Evolutionary conservation across 129 eudicot genomes (phyloP).

Genomic region (Oenanthe sinensis): DNA sequence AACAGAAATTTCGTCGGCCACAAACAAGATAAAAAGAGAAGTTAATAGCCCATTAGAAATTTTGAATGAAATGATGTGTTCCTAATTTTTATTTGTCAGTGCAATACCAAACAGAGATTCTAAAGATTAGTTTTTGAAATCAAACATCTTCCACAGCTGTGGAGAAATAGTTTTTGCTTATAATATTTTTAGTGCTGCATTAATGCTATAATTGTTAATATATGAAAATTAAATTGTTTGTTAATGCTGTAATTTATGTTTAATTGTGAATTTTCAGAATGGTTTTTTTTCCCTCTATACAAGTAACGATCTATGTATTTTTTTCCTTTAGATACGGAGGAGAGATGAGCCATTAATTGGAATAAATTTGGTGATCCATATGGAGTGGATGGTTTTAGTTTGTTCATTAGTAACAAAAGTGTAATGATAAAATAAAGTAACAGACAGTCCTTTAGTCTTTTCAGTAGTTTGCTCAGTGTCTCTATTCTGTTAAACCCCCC

Average conservation of each 20-base stretch:
- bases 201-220: background rate
- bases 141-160: background rate
- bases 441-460: background rate
- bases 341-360: background rate
- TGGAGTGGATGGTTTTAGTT: background rate
- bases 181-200: background rate
- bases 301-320: too few species aligned
- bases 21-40: background rate
- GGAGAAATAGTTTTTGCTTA: background rate
- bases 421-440: background rate
- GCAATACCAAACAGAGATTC: too few species aligned
- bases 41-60: background rate
- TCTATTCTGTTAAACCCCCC: background rate
- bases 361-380: background rate
- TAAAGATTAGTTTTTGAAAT: background rate
- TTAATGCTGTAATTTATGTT: background rate
- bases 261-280: too few species aligned
- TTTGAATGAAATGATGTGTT: background rate
- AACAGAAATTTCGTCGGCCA: background rate
- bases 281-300: background rate
- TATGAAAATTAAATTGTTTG: background rate
- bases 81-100: background rate
- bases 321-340: background rate
- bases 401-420: background rate
- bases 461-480: background rate